phyloP scores from a whole-genome alignment of 441 rosid species.

The Raphanus hybrid region DNA sequence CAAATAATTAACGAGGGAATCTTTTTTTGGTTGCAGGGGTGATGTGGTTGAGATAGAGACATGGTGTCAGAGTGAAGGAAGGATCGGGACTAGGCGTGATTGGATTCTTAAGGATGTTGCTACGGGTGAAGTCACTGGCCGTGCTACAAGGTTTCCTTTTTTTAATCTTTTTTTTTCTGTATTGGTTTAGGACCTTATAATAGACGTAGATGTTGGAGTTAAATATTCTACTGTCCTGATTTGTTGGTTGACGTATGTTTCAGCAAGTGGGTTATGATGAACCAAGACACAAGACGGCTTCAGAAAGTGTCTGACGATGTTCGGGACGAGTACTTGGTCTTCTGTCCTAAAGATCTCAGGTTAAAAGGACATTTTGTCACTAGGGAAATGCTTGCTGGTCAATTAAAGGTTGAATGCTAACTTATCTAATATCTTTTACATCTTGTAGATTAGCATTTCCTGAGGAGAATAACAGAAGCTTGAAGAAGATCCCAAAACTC shows the following conservation, averaged over 20 bases:
- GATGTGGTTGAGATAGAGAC: slow-evolving; percentile 97
- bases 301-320: slow-evolving; percentile 92
- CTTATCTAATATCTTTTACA: not conserved
- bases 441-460: slow-evolving; percentile 79
- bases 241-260: slow-evolving; percentile 34
- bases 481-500: slow-evolving; percentile 74
- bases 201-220: too few relatives aligned
- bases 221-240: not conserved
- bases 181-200: too few relatives aligned
- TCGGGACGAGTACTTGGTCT: slow-evolving; percentile 80
- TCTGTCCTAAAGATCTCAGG: slow-evolving; percentile 84
- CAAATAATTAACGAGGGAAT: not conserved
- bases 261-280: slow-evolving; percentile 99
- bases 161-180: too few relatives aligned
- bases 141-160: slow-evolving; percentile 79
- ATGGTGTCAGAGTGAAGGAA: slow-evolving; percentile 97
- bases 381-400: not conserved
- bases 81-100: slow-evolving; percentile 94
- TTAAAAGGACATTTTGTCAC: slow-evolving; percentile 15
- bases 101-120: slow-evolving; percentile 87
- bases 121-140: slow-evolving; percentile 85
- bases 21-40: slow-evolving; percentile 58
- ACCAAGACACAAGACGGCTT: slow-evolving; percentile 88
- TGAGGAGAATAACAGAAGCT: slow-evolving; percentile 78
- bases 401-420: slow-evolving; percentile 1